Percentiles rank a stretch among this genome's conserved stretches.
phyloP scores from a whole-genome alignment of 192 early-diverging fungal species.

The Dimargaris verticillata region DNA sequence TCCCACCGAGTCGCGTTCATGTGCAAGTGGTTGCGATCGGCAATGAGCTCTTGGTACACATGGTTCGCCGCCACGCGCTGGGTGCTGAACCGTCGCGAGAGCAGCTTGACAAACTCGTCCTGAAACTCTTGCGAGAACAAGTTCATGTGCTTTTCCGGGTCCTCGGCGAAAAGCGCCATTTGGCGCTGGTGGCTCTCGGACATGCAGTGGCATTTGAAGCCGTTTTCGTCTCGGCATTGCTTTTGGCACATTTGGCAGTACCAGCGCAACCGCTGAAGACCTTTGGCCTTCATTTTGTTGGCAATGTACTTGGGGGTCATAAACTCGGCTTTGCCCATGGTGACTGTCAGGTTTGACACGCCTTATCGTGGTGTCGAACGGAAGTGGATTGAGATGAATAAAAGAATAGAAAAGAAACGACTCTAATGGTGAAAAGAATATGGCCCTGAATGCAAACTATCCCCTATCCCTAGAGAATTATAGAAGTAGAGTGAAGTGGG shows the following conservation, averaged over 20 bases:
- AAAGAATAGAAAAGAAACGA: too few relatives aligned
- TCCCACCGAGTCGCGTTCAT: conserved; percentile 94
- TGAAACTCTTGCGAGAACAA: conserved; percentile 71
- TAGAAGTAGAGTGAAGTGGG: neutral
- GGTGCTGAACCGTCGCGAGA: conserved; percentile 66
- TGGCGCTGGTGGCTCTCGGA: conserved; percentile 85
- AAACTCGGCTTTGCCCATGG: conserved; percentile 50
- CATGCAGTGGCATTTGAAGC: conserved; percentile 82
- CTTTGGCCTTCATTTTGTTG: conserved; percentile 85
- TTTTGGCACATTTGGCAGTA: conserved; percentile 92
- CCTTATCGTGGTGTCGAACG: too few relatives aligned
- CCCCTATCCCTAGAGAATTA: neutral
- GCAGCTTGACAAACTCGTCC: conserved; percentile 61
- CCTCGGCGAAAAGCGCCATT: conserved; percentile 74
- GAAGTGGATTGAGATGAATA: too few relatives aligned
- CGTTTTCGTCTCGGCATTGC: conserved; percentile 84
- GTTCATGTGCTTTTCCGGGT: conserved; percentile 53
- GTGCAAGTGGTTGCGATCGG: conserved; percentile 79
- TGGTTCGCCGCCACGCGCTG: conserved; percentile 78
- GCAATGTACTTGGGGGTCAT: conserved; percentile 76
- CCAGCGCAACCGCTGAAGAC: conserved; percentile 73
- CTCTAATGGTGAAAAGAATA: too few relatives aligned
- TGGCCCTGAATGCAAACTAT: too few relatives aligned
- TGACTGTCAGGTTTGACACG: neutral
- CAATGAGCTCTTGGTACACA: conserved; percentile 93